These are phyloP conservation scores for Scedosporium apiospermum DNA, from an alignment of 2,329 filamentous ascomycete species.

Conservation along the genomic window DNA sequence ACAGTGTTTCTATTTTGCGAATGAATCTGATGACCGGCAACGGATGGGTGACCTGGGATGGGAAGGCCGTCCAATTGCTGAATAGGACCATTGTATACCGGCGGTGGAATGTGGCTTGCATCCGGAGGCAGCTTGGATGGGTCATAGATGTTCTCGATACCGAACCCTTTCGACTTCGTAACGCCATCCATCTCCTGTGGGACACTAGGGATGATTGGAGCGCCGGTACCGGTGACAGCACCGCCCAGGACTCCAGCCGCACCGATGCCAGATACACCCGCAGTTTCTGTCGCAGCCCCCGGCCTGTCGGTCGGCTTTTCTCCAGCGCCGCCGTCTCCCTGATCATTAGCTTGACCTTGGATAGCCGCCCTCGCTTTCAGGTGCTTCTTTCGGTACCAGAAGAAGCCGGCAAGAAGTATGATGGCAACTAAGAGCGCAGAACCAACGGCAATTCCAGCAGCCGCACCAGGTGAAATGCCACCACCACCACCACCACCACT, in stretches of 20 bases:
- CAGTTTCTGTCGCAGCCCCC: background rate
- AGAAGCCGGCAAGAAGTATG: background rate
- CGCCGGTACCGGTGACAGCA: background rate
- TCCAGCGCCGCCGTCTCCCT: background rate
- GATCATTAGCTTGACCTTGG: background rate
- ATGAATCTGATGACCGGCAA: background rate
- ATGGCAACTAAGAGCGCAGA: background rate
- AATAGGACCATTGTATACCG: background rate
- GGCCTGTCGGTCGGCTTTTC: background rate
- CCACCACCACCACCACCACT: background rate
- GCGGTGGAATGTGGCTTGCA: background rate
- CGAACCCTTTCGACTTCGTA: background rate
- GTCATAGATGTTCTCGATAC: background rate
- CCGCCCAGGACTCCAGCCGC: background rate
- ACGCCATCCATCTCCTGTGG: background rate
- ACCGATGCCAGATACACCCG: background rate
- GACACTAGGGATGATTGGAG: background rate
- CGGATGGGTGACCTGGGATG: background rate
- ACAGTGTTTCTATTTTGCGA: background rate
- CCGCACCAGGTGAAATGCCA: background rate
- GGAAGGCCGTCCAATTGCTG: background rate
- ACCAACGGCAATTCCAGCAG: conserved; percentile 3
- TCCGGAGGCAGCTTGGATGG: background rate
- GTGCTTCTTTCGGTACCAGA: conserved; percentile 1
- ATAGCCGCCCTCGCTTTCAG: background rate